Base-by-base conservation (phyloP, 1,284 basidiomycete genomes). In the Tylopilus sp. region DNA sequence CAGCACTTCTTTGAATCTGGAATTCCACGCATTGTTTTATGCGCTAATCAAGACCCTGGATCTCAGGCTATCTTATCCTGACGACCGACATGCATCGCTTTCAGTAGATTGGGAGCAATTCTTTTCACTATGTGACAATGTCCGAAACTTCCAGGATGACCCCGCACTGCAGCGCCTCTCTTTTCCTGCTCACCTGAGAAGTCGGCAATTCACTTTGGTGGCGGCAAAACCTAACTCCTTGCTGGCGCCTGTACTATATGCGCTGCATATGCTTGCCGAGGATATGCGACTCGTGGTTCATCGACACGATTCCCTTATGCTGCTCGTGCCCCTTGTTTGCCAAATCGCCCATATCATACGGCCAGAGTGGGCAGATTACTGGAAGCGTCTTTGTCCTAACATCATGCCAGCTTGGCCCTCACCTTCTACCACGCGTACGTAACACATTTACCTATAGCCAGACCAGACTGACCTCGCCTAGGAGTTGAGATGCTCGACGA, bases 321-420 rank as follows among this genome's bases (percentile, higher is more conserved):
- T 70, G 23, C 68, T 95, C 8, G 84, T 77, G 0, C 77, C 78
- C 1, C 56, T 92, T 10, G 75, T 95, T 7, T 80, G 83, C 49
- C 73, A 75, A 1, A 67, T 95, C n/a, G 86, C 88, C 2, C 60
- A 74, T 8, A 67, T 81, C 12, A 78, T 89, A 6, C 77, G 86
- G 23, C 78, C 78, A 0, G 89, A 91, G 59, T 97, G 92, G 89
- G 78, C 81, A 2, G 92, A 96, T 65, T 93, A 92, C 61, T 92
- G 90, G 88, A 84, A 84, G 55, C 77, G 90, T 7, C 69, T 91
- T 25, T 79, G 82, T 58, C 89, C 90, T 1, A 74, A 77, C 39
- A 74, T 76, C 18, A 67, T 76, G 55, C 65, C 72, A 26, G 61
- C 67, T 18, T 89, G 87, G 87, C 77, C 78, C 3, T 69, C 74